A percentile compares a stretch with the other conserved stretches of the same genome.
These are phyloP conservation scores for Talaromyces sp. DNA, from an alignment of 2,329 filamentous ascomycete genomes.

Conservation along the genomic window DNA sequence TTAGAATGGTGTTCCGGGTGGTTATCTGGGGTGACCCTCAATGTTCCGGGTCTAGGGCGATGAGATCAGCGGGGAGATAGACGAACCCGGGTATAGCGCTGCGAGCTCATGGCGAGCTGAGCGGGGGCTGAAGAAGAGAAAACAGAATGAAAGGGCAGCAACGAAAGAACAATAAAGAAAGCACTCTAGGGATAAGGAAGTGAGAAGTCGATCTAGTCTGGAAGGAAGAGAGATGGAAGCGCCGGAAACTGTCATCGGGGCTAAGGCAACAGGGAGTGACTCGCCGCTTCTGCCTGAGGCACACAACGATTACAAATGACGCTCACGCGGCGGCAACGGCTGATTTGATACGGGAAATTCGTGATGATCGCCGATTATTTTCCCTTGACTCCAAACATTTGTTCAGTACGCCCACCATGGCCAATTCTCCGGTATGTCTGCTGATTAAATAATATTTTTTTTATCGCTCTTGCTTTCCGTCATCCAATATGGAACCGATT, in stretches of 20 bases:
- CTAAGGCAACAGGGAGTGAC: constrained; percentile 27
- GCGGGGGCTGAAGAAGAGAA: constrained; percentile 25
- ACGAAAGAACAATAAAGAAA: constrained; percentile 12
- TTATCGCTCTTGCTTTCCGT: background rate
- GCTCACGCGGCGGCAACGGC: background rate
- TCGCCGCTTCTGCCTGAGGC: constrained; percentile 23
- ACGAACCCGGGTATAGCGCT: constrained; percentile 53
- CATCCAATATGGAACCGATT: background rate
- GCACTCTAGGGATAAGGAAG: background rate
- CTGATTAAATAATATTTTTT: no score
- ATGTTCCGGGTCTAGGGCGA: constrained; percentile 6
- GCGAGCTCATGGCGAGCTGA: constrained; percentile 53
- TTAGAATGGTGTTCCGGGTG: constrained; percentile 14
- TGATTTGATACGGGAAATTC: background rate
- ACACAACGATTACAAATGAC: constrained; percentile 9
- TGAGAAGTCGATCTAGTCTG: constrained; percentile 7
- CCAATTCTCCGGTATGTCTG: constrained; percentile 1
- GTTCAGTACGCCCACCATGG: constrained; percentile 1
- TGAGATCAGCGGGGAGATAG: constrained; percentile 22
- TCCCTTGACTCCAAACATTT: background rate
- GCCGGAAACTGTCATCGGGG: constrained; percentile 22
- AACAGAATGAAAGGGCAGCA: constrained; percentile 19
- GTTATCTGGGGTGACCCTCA: constrained; percentile 9
- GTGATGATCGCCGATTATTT: constrained; percentile 10
- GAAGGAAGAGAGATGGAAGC: constrained; percentile 23